Evolutionary conservation across 192 early-diverging fungal species (phyloP).

Genomic region (Rhizophagus prolifer): DNA sequence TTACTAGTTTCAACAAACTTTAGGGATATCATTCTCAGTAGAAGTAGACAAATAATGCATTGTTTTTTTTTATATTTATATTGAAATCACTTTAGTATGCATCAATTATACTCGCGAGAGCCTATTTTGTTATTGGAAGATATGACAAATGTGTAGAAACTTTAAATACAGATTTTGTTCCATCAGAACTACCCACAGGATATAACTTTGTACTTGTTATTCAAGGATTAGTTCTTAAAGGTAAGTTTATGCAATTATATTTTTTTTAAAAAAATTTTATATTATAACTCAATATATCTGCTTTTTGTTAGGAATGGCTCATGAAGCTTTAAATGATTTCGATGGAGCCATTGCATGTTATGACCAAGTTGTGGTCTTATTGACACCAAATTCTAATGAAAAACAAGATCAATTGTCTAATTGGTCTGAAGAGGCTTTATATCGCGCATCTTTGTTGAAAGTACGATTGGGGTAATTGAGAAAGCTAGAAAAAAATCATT

Average conservation of each 20-base stretch:
- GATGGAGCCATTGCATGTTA: slow-evolving; percentile 50
- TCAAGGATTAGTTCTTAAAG: slow-evolving; percentile 60
- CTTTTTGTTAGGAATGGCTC: slow-evolving; percentile 43
- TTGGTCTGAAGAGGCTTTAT: slow-evolving; percentile 72
- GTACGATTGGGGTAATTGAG: slow-evolving; percentile 40
- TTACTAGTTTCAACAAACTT: no score
- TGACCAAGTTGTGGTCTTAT: slow-evolving; percentile 43
- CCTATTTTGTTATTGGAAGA: slow-evolving; percentile 53
- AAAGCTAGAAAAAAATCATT: neutral
- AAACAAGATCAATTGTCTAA: slow-evolving; percentile 53
- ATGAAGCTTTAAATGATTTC: slow-evolving; percentile 47
- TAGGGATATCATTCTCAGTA: neutral
- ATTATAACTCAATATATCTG: no score
- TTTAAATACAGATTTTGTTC: slow-evolving; percentile 40
- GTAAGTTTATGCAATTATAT: slow-evolving; percentile 17
- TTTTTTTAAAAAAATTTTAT: neutral
- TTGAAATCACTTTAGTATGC: slow-evolving; percentile 35
- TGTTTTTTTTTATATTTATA: neutral
- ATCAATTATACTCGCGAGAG: slow-evolving; percentile 56
- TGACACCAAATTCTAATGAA: slow-evolving; percentile 43
- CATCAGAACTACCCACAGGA: slow-evolving; percentile 39
- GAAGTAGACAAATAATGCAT: no score
- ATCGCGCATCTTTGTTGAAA: slow-evolving; percentile 57
- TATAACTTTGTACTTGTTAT: slow-evolving; percentile 62
- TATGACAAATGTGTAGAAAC: slow-evolving; percentile 46